Base-by-base conservation (phyloP, 2,329 filamentous ascomycete genomes). In the Trichoderma atroviride region DNA sequence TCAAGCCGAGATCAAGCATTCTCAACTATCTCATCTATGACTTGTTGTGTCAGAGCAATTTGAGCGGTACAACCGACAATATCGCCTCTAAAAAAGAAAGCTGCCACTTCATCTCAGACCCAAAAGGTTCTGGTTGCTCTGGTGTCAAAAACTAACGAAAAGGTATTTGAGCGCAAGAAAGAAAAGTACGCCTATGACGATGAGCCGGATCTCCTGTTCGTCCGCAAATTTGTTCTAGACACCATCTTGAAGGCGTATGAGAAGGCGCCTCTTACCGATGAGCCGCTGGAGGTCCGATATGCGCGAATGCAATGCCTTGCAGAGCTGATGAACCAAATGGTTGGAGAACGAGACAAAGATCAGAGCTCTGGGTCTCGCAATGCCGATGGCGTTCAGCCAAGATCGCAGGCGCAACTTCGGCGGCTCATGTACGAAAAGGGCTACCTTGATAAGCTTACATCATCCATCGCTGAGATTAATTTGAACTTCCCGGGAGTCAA, bases 381-480 rank as follows among this genome's bases (percentile, higher is more conserved):
- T 74, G 72, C 82, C 66, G 75, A 85, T 73, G 77, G 78, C 59
- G 72, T 78, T 64, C 76, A 82, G 56, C 77, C 79, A 29, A 83
- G 85, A 55, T 94, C 94, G 9, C 91, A 94, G 72, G 90, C 91
- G 74, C 94, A 97, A 76, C 87, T 99, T 74, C 91, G 93, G 40
- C 93, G 94, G 73, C 89, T 97, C 70, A 99, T 99, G 96, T 98
- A 97, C 75, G 96, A 99, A 81, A 99, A 98, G 82, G 94, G 96
- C 68, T 97, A 96, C 78, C 90, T 98, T 71, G 88, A 92, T 29
- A 92, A 95, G 59, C 82, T 99, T 70, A 98, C 96, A 2, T 88
- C 90, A 14, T 97, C 96, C 0, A 94, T 99, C 74, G 93, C 96
- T 22, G 96, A 99, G 75, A 91, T 99, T 70, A 96, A 97, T 78